Evolutionary conservation across 306 rosid genomes (phyloP), one percentile per base, ranked within the genome.

Genomic region (Adenanthera pavonina): DNA sequence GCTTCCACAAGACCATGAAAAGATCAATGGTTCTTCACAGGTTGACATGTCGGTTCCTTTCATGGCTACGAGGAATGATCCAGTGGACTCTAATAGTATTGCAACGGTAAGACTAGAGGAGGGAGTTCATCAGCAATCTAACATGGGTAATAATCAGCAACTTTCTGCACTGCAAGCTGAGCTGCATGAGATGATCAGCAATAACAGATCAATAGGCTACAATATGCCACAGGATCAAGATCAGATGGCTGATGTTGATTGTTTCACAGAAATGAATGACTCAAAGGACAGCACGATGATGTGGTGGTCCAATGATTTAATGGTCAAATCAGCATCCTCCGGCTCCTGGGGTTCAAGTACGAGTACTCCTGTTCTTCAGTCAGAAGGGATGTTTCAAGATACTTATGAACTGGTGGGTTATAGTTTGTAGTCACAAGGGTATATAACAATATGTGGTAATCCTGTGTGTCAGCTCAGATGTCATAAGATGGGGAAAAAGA

Each of bases 241-340:
- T 72, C 85, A 86, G 75, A 61, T 84, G 16, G 79, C 87, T 85
- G 93, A 82, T 20, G 89, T 90, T 76, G 94, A 93, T 87, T 93
- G 90, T 74, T 92, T 90, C 74, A 82, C 78, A 77, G 97, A 92
- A 36, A 90, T 93, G 82, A 86, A 77, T 76, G 77, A 77, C 46
- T 77, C 93, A 41, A 93, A 85, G 84, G 93, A 89, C 20, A 80
- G 78, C 86, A 47, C 86, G 73, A 74, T 88, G 73, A 74, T 82
- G 47, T 95, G 99, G 99, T 95, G 99, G 99, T 80, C 91, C 43
- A 89, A 92, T 72, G 89, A 86, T 69, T 83, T 89, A 52, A 90
- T 87, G 35, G 17, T 85, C 52, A 95, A 89, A 84, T 92, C 98
- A 41, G 89, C 84, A 10, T 89, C 97, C 14, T 89, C 91, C 69